phyloP scores from a whole-genome alignment of 2,329 filamentous ascomycete species.

The Neocatenulostroma microsporum region DNA sequence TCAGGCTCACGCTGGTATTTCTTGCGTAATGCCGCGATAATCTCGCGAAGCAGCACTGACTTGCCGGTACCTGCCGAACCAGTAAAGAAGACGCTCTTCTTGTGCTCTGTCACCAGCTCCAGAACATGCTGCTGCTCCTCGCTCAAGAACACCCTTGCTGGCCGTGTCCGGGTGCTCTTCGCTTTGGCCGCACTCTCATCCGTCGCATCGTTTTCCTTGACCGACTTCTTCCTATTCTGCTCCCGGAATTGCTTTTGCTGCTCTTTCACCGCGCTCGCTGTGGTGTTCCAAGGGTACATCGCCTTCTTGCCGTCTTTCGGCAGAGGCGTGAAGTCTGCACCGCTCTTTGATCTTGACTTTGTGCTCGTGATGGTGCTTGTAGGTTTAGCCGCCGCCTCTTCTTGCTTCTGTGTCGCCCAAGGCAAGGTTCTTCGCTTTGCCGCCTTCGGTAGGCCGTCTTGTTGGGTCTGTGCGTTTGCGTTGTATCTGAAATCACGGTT shows the following conservation, averaged over 20 bases:
- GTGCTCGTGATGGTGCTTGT: not conserved
- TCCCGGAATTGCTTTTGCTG: constrained; percentile 66
- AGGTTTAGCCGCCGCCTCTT: not conserved
- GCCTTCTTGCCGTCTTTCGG: constrained; percentile 34
- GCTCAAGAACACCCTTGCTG: constrained; percentile 63
- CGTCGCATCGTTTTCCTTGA: constrained; percentile 34
- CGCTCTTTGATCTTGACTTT: not conserved
- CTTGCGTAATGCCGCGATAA: constrained; percentile 70
- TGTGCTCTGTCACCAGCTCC: constrained; percentile 69
- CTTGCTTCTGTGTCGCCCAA: constrained; percentile 8
- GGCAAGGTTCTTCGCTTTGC: constrained; percentile 49
- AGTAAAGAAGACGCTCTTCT: constrained; percentile 93
- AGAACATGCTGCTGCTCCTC: constrained; percentile 79
- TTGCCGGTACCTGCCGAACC: constrained; percentile 93
- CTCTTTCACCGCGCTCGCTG: constrained; percentile 66
- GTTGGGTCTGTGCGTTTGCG: constrained; percentile 4
- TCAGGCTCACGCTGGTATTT: constrained; percentile 73
- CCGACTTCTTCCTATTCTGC: constrained; percentile 49
- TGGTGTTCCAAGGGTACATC: constrained; percentile 60
- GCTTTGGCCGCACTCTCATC: constrained; percentile 44
- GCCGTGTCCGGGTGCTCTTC: constrained; percentile 37
- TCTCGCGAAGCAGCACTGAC: constrained; percentile 87
- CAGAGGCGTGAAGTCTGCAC: constrained; percentile 36
- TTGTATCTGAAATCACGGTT: constrained; percentile 1
- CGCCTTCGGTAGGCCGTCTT: constrained; percentile 6